A percentile compares a stretch with the other conserved stretches of the same genome.
Conservation (phyloP, 805 yeast genomes). For the Schizosaccharomyces octosporus region DNA sequence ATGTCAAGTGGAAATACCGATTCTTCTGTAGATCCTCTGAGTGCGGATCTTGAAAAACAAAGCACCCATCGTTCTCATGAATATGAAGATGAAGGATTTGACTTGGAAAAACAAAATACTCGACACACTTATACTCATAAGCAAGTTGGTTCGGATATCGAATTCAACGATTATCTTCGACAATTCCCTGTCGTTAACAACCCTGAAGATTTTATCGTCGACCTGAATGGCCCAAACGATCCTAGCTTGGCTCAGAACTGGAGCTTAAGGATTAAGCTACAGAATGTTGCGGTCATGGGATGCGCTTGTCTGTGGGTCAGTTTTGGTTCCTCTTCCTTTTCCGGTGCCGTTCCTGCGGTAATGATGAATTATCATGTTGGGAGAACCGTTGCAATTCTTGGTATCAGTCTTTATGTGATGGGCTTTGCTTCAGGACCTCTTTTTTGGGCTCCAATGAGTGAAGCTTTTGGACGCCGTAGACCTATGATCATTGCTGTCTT, state of each 20-base stretch:
- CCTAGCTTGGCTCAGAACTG: constrained; percentile 1
- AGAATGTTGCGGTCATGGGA: neutral
- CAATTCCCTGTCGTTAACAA: neutral
- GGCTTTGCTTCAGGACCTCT: constrained; percentile 88
- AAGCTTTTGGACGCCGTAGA: constrained; percentile 43
- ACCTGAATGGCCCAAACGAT: constrained; percentile 7
- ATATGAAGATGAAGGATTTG: neutral
- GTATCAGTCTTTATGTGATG: constrained; percentile 54
- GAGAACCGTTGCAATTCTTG: constrained; percentile 38
- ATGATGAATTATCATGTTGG: constrained; percentile 32
- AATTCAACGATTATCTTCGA: neutral
- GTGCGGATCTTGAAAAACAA: neutral
- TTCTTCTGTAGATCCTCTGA: neutral
- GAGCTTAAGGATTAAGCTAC: neutral
- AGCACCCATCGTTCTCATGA: neutral
- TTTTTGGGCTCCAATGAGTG: constrained; percentile 68
- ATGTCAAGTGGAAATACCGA: neutral
- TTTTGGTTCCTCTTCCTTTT: constrained; percentile 33
- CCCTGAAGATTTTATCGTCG: constrained; percentile 4
- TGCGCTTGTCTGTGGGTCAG: constrained; percentile 23
- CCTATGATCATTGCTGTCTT: constrained; percentile 33
- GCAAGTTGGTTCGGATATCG: neutral
- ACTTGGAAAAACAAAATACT: no score
- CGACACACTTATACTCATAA: no score
- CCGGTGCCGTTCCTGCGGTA: constrained; percentile 32